phyloP scores from a whole-genome alignment of 1,139 yeast genomes.

The Sugiyamaella xylanicola region DNA sequence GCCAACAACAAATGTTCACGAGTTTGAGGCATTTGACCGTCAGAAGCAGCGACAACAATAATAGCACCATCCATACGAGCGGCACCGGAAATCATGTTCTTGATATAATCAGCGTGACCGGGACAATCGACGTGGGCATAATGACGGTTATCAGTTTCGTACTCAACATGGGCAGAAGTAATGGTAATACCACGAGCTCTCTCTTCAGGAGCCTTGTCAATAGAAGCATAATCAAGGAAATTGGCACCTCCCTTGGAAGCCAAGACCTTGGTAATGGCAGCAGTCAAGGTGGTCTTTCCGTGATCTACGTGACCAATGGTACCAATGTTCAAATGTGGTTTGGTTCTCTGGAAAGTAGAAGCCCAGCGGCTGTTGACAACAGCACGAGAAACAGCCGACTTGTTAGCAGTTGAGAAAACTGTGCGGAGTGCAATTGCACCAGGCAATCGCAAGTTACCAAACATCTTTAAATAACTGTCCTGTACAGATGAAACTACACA shows the following conservation, averaged over 20 bases:
- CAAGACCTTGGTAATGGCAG: conserved; percentile 96
- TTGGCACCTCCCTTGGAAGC: conserved; percentile 87
- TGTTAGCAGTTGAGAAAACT: conserved; percentile 3
- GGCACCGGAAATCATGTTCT: conserved; percentile 99
- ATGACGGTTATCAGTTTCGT: conserved; percentile 89
- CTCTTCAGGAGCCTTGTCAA: conserved; percentile 99
- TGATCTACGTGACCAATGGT: conserved; percentile 98
- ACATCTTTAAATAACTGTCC: conserved; percentile 2
- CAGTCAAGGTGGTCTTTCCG: conserved; percentile 97
- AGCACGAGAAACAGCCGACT: conserved; percentile 26
- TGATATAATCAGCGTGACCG: conserved; percentile 98
- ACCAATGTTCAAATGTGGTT: conserved; percentile 96
- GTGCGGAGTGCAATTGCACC: conserved; percentile 16
- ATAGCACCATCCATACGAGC: conserved; percentile 99
- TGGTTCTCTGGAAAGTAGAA: conserved; percentile 43
- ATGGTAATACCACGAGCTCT: conserved; percentile 99
- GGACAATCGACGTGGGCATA: conserved; percentile 98
- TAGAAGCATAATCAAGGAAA: conserved; percentile 89
- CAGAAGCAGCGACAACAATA: conserved; percentile 98
- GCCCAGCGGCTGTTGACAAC: conserved; percentile 19
- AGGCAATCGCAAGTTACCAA: conserved; percentile 18
- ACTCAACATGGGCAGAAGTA: conserved; percentile 96
- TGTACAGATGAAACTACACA: neutral
- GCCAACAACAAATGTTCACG: conserved; percentile 98
- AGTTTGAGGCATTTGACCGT: conserved; percentile 99